These are phyloP conservation scores for Wickerhamiella dianesei DNA, from an alignment of 805 yeast species.

Conservation along the genomic window DNA sequence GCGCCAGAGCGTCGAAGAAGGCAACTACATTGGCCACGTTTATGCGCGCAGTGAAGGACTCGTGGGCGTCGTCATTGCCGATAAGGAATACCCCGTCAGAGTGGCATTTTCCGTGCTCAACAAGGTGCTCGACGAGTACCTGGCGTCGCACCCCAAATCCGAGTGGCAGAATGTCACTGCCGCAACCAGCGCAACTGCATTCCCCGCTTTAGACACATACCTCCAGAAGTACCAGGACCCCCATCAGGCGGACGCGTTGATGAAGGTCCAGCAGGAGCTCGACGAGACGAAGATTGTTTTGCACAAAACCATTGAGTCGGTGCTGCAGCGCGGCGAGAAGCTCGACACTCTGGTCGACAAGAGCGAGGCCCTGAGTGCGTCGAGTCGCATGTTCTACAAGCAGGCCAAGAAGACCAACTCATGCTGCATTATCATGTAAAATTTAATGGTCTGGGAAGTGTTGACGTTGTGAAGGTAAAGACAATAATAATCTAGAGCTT, in stretches of 20 bases:
- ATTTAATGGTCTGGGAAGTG: not conserved
- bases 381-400: constrained; percentile 88
- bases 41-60: constrained; percentile 82
- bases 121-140: constrained; percentile 80
- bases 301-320: constrained; percentile 90
- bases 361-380: constrained; percentile 78
- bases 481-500: not conserved
- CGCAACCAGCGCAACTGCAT: constrained; percentile 35
- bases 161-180: constrained; percentile 43
- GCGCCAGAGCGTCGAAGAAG: constrained; percentile 90
- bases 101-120: constrained; percentile 90
- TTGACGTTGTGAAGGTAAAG: too few species aligned
- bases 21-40: constrained; percentile 80
- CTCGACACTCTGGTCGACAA: constrained; percentile 89
- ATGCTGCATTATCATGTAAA: constrained; percentile 49
- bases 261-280: constrained; percentile 94
- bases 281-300: constrained; percentile 95
- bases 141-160: constrained; percentile 51
- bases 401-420: constrained; percentile 93
- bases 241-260: constrained; percentile 86
- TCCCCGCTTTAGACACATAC: constrained; percentile 52
- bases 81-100: constrained; percentile 90
- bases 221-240: constrained; percentile 89
- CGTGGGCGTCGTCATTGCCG: constrained; percentile 83
- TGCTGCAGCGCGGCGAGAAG: constrained; percentile 91